phyloP scores from a whole-genome alignment of 306 rosid species.

The Pachyrhizus erosus region DNA sequence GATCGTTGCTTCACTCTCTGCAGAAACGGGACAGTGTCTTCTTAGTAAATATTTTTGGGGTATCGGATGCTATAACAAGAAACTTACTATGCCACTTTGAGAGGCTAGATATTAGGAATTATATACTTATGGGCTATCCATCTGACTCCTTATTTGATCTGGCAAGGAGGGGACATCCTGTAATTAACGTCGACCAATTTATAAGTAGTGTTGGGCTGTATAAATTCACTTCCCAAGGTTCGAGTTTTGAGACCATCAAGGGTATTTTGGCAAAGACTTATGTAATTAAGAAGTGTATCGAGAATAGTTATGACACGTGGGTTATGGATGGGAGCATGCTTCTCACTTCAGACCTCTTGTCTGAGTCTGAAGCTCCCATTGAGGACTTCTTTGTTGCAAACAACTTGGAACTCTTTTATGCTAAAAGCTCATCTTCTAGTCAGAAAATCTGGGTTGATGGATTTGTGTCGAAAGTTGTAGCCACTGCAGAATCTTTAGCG shows the following conservation, averaged over 20 bases:
- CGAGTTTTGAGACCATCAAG: slow-evolving; percentile 50
- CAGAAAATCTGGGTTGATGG: slow-evolving; percentile 56
- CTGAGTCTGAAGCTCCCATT: slow-evolving; percentile 40
- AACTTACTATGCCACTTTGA: slow-evolving; percentile 88
- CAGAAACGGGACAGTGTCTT: slow-evolving; percentile 56
- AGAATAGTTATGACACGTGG: slow-evolving; percentile 60
- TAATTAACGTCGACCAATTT: slow-evolving; percentile 66
- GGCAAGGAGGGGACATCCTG: slow-evolving; percentile 84
- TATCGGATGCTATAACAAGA: slow-evolving; percentile 54
- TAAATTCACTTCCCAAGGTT: slow-evolving; percentile 53
- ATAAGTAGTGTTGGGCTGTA: slow-evolving; percentile 50
- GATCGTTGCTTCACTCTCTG: slow-evolving; percentile 59
- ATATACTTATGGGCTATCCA: slow-evolving; percentile 65
- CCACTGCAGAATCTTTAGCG: slow-evolving; percentile 50
- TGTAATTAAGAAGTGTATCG: slow-evolving; percentile 63
- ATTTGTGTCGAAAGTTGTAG: slow-evolving; percentile 49
- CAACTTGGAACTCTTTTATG: slow-evolving; percentile 61
- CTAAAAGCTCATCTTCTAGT: slow-evolving; percentile 59
- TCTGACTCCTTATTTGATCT: slow-evolving; percentile 72
- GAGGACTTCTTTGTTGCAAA: slow-evolving; percentile 57
- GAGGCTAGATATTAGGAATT: slow-evolving; percentile 72
- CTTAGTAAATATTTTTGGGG: slow-evolving; percentile 68
- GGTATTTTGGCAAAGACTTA: slow-evolving; percentile 59
- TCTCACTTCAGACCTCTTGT: slow-evolving; percentile 52
- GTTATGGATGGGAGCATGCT: slow-evolving; percentile 74